phyloP scores from a whole-genome alignment of 2,329 filamentous ascomycete species.

The Thermomyces lanuginosus region DNA sequence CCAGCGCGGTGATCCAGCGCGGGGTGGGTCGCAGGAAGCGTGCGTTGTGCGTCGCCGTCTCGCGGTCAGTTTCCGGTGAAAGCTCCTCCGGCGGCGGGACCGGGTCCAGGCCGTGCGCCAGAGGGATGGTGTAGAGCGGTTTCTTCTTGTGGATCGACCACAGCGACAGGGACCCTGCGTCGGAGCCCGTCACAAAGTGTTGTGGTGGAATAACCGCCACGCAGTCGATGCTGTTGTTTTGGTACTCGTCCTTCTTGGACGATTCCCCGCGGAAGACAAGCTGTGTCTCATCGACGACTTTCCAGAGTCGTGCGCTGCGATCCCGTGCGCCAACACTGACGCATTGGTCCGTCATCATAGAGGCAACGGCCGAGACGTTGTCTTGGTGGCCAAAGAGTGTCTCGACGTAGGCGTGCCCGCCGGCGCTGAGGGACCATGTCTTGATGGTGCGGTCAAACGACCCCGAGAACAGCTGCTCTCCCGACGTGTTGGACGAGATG shows the following conservation, averaged over 20 bases:
- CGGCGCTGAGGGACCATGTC: conserved; percentile 62
- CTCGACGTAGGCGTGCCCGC: conserved; percentile 85
- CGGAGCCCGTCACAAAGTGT: conserved; percentile 85
- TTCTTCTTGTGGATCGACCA: conserved; percentile 95
- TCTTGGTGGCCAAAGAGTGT: conserved; percentile 95
- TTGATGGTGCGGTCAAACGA: conserved; percentile 89
- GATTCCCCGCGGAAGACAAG: conserved; percentile 78
- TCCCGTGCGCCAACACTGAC: conserved; percentile 82
- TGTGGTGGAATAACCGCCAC: conserved; percentile 78
- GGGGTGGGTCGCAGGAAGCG: conserved; percentile 44
- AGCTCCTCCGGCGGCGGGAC: conserved; percentile 49
- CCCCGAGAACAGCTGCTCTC: conserved; percentile 78
- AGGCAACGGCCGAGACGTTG: conserved; percentile 67
- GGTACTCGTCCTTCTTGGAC: conserved; percentile 34
- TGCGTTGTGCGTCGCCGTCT: conserved; percentile 31
- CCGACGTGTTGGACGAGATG: conserved; percentile 38
- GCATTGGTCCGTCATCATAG: conserved; percentile 72
- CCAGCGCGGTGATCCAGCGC: conserved; percentile 78
- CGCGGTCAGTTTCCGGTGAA: conserved; percentile 53
- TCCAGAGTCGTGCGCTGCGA: conserved; percentile 84
- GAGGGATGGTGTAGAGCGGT: conserved; percentile 59
- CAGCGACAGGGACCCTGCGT: conserved; percentile 72
- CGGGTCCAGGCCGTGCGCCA: conserved; percentile 74
- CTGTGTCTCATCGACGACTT: conserved; percentile 87
- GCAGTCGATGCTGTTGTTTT: conserved; percentile 78